These are phyloP conservation scores for Aspergillus pseudotamarii DNA, from an alignment of 2,329 filamentous ascomycete species.

Conservation along the genomic window DNA sequence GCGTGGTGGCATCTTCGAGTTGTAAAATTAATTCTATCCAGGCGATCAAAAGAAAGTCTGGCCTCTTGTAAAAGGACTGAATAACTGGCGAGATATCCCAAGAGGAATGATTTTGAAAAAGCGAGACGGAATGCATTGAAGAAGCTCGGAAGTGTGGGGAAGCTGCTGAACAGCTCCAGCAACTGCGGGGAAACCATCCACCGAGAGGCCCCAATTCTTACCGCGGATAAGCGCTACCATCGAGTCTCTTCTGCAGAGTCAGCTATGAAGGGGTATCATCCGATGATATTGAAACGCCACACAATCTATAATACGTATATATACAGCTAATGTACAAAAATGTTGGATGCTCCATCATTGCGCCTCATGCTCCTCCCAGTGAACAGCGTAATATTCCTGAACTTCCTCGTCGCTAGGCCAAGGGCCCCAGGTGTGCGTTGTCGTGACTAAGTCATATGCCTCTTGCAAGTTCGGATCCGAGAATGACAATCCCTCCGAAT, in stretches of 20 bases:
- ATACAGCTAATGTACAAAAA: conserved; percentile 22
- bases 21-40: neutral
- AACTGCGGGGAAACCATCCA: conserved; percentile 13
- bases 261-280: conserved; percentile 20
- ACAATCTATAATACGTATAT: conserved; percentile 18
- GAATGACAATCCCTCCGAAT: conserved; percentile 19
- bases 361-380: conserved; percentile 8
- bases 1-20: conserved; percentile 35
- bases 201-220: conserved; percentile 2
- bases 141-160: conserved; percentile 13
- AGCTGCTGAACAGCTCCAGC: neutral
- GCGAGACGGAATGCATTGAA: neutral
- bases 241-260: neutral
- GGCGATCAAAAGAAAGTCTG: neutral
- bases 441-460: conserved; percentile 41
- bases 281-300: conserved; percentile 2
- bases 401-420: conserved; percentile 49
- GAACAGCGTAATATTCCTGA: conserved; percentile 33
- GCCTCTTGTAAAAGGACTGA: neutral
- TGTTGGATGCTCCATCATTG: conserved; percentile 20
- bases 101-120: neutral
- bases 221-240: conserved; percentile 23
- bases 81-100: neutral
- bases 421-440: conserved; percentile 37
- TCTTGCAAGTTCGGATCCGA: conserved; percentile 35